These are phyloP conservation scores for Beauveria brongniartii DNA, from an alignment of 2,329 filamentous ascomycete species.

Conservation along the genomic window DNA sequence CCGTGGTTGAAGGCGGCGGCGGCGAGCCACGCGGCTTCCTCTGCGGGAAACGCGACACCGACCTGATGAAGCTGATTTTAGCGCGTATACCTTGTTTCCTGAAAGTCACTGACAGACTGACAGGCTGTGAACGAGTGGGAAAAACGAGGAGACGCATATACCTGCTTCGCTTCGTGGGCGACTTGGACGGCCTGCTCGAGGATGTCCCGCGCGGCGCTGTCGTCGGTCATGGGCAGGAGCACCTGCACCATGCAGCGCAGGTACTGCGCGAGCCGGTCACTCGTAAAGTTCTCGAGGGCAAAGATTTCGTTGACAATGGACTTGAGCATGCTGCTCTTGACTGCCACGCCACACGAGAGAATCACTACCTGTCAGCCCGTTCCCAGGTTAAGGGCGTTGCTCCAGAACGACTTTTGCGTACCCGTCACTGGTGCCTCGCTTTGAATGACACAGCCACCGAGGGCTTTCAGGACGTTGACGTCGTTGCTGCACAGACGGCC, in stretches of 20 bases:
- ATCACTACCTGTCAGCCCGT: neutral
- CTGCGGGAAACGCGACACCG: slow-evolving; percentile 47
- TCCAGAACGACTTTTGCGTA: slow-evolving; percentile 22
- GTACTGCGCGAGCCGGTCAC: slow-evolving; percentile 61
- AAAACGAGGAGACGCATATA: slow-evolving; percentile 27
- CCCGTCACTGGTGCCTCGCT: slow-evolving; percentile 43
- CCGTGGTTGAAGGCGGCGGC: slow-evolving; percentile 62
- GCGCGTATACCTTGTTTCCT: too few relatives aligned
- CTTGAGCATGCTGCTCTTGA: slow-evolving; percentile 46
- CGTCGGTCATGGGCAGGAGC: slow-evolving; percentile 46
- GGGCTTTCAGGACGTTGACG: slow-evolving; percentile 46
- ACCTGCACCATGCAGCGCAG: slow-evolving; percentile 69
- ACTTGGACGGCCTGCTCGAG: slow-evolving; percentile 54
- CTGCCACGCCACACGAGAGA: slow-evolving; percentile 24
- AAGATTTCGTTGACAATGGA: slow-evolving; percentile 64
- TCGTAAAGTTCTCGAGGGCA: slow-evolving; percentile 46
- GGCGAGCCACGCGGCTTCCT: slow-evolving; percentile 71
- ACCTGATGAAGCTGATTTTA: slow-evolving; percentile 19
- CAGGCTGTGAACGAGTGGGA: too few relatives aligned
- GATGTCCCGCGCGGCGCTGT: slow-evolving; percentile 48
- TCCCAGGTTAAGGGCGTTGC: neutral
- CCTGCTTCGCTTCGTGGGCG: slow-evolving; percentile 41
- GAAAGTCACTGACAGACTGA: too few relatives aligned
- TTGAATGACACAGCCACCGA: slow-evolving; percentile 57
- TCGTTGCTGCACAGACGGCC: slow-evolving; percentile 33